Evolutionary conservation across 208 protist genomes (phyloP).

Genomic region (Trichomonas gallinae): DNA sequence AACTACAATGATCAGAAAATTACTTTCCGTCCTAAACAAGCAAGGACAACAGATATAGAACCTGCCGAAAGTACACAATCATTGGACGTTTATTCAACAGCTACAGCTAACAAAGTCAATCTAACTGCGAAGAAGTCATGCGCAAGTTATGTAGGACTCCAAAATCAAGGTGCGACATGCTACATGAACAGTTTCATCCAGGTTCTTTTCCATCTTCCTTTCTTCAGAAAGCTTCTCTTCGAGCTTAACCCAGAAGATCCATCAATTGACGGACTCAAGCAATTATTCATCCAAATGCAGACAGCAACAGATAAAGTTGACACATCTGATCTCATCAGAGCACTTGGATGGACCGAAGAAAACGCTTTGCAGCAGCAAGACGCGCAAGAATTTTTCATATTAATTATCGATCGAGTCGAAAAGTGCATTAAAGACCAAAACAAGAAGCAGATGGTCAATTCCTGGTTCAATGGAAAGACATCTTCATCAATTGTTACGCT

Average conservation of each 20-base stretch:
- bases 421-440: not conserved
- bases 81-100: no score
- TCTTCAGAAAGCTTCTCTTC: not conserved
- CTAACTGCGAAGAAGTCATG: not conserved
- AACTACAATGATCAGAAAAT: no score
- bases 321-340: not conserved
- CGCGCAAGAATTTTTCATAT: not conserved
- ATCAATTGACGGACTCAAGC: not conserved
- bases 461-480: not conserved
- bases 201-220: not conserved
- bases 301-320: not conserved
- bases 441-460: not conserved
- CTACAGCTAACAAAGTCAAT: no score
- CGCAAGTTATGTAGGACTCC: constrained; percentile 28
- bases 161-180: not conserved
- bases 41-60: no score
- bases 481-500: not conserved
- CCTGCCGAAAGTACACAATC: no score
- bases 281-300: not conserved
- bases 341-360: not conserved
- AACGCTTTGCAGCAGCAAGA: not conserved
- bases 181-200: not conserved
- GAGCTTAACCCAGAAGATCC: not conserved
- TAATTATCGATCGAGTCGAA: not conserved
- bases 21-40: no score